Percentiles rank a stretch among this genome's conserved stretches.
phyloP scores from a whole-genome alignment of 495 filamentous ascomycete species.

The Aspergillus sclerotiicarbonarius region DNA sequence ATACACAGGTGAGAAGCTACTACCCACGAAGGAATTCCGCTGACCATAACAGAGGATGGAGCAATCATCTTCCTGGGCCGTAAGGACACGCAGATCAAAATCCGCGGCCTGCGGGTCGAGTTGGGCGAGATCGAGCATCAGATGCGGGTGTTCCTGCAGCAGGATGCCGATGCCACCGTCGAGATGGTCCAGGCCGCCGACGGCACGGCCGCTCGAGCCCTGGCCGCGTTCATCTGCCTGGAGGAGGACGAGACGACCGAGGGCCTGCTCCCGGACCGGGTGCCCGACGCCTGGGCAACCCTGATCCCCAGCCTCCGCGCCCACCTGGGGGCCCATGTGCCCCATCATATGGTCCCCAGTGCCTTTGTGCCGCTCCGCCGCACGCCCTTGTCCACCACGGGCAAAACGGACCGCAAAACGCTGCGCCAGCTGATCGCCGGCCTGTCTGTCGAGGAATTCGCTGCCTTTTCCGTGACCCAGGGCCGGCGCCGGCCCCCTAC shows the following conservation, averaged over 20 bases:
- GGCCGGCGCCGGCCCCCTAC: slow-evolving; percentile 7
- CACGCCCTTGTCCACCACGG: slow-evolving; percentile 49
- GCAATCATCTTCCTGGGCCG: slow-evolving; percentile 19
- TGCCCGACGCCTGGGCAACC: no score
- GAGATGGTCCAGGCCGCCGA: slow-evolving; percentile 11
- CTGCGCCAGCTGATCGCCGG: slow-evolving; percentile 26
- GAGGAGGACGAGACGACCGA: slow-evolving; percentile 7
- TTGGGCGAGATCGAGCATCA: slow-evolving; percentile 38
- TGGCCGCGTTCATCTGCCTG: not conserved
- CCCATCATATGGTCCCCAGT: slow-evolving; percentile 53
- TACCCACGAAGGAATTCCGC: no score
- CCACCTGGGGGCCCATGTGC: slow-evolving; percentile 15
- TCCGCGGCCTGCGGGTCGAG: slow-evolving; percentile 43
- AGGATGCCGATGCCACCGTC: slow-evolving; percentile 12
- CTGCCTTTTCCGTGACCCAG: slow-evolving; percentile 11
- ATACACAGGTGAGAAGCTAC: no score
- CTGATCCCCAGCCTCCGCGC: slow-evolving; percentile 10
- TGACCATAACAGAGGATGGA: no score
- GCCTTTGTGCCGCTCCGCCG: slow-evolving; percentile 47
- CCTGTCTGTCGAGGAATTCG: slow-evolving; percentile 14
- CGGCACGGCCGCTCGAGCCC: slow-evolving; percentile 7
- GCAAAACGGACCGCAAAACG: slow-evolving; percentile 53
- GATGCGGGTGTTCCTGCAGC: slow-evolving; percentile 13
- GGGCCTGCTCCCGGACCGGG: no score
- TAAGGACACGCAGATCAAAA: slow-evolving; percentile 39